Evolutionary conservation across 768 basidiomycete genomes (phyloP), one percentile per base, ranked within the genome.

Genomic region (Suillus luteus): DNA sequence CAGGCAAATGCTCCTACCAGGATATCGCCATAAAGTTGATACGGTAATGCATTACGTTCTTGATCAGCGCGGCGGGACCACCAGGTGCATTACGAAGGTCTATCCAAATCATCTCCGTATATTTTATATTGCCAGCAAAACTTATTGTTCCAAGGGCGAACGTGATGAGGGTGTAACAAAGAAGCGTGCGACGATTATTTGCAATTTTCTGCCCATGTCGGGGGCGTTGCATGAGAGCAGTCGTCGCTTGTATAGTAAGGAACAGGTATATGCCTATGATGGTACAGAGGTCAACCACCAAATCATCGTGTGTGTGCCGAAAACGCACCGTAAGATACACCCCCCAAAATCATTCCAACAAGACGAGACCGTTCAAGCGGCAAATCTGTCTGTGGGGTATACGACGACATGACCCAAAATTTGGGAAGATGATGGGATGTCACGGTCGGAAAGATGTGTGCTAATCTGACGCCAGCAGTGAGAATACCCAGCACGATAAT

Each of bases 31-130:
- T 0, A 15, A 27, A 33, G 6, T 54, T 54, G 52, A 54, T 33
- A n/a, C 33, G 52, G 11, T 54, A 54, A 7, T 54, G 10, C 52
- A 35, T 54, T 54, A 3, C 11, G 19, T 54, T 54, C 31, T n/a
- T 1, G 19, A 54, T 54, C 11, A 12, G 17, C 2, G 19, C 52
- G 9, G 7, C 6, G 2, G 52, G 52, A 35, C 52, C 52, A 7
- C 52, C 52, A n/a, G 52, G 52, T 31, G 33, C 19, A 33, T 33
- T 11, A 19, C 52, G 52, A 35, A 54, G 52, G 52, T 54, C 52
- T 35, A 54, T 54, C 52, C 52, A 54, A 7, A 54, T 54, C 33
- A 54, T 54, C 19, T 54, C 52, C 33, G 52, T 54, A 12, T 35
- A 54, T 33, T 35, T 54, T 12, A 11, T 19, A 4, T n/a, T n/a